phyloP scores from a whole-genome alignment of 2,329 filamentous ascomycete species.

The Monilinia aucupariae region DNA sequence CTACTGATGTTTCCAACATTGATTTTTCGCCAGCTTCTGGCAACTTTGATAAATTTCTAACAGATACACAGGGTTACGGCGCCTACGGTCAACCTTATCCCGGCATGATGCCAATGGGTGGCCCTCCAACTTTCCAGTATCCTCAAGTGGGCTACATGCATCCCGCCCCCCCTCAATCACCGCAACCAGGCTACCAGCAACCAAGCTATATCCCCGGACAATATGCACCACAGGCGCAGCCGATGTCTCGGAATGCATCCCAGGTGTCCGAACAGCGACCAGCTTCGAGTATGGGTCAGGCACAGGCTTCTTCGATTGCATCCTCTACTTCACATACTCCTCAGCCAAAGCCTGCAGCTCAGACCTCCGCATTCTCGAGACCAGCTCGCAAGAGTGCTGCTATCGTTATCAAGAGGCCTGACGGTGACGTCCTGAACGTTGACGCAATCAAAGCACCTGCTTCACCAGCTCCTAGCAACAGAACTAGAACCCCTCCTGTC shows the following conservation, averaged over 20 bases:
- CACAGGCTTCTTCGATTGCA: conserved; percentile 34
- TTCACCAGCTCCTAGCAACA: conserved; percentile 47
- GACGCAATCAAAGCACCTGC: conserved; percentile 62
- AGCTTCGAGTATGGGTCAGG: conserved; percentile 40
- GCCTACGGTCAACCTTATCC: conserved; percentile 51
- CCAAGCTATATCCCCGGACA: conserved; percentile 36
- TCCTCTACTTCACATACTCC: conserved; percentile 45
- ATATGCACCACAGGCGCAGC: conserved; percentile 47
- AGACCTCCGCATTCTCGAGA: conserved; percentile 34
- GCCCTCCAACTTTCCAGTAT: conserved; percentile 39
- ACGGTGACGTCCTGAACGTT: conserved; percentile 70
- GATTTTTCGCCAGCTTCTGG: conserved; percentile 65
- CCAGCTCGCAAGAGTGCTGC: conserved; percentile 57
- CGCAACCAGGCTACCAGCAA: conserved; percentile 44
- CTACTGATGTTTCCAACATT: conserved; percentile 32
- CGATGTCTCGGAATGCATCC: conserved; percentile 79
- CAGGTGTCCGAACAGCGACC: conserved; percentile 62
- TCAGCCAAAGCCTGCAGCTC: conserved; percentile 43
- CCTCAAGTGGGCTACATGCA: conserved; percentile 48
- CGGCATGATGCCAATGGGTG: conserved; percentile 37
- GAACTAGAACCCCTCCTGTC: conserved; percentile 54
- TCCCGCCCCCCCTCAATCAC: conserved; percentile 40
- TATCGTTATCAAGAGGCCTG: conserved; percentile 77
- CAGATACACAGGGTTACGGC: conserved; percentile 52
- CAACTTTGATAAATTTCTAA: conserved; percentile 57